Percentiles rank a stretch among this genome's conserved stretches.
phyloP scores from a whole-genome alignment of 805 yeast genomes.

The Candida pseudofarinosa region DNA sequence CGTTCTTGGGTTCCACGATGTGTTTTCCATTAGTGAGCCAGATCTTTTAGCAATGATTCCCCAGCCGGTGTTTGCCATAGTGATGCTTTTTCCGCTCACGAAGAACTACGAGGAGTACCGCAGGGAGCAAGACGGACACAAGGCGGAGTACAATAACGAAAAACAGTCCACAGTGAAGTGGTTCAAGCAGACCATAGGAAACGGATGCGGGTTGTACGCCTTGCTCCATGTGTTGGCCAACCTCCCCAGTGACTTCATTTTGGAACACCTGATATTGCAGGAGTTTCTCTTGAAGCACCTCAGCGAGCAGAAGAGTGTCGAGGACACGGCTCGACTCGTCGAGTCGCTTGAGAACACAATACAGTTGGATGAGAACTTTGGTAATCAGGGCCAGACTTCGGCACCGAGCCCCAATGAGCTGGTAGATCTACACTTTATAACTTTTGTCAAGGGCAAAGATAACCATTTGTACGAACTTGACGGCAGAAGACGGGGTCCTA shows the following conservation, averaged over 20 bases:
- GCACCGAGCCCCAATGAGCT: conserved; percentile 57
- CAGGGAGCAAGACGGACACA: conserved; percentile 31
- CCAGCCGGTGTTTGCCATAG: conserved; percentile 69
- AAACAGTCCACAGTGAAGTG: conserved; percentile 47
- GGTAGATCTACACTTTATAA: conserved; percentile 68
- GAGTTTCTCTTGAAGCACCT: conserved; percentile 16
- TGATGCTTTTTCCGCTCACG: conserved; percentile 82
- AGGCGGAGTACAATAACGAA: conserved; percentile 20
- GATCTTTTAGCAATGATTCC: conserved; percentile 80
- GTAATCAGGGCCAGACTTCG: conserved; percentile 58
- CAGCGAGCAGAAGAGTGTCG: conserved; percentile 15
- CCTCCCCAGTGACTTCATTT: conserved; percentile 42
- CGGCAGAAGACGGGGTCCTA: conserved; percentile 80
- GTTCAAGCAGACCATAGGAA: conserved; percentile 79
- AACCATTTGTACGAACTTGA: conserved; percentile 77
- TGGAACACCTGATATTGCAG: conserved; percentile 32
- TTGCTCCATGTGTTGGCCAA: conserved; percentile 58
- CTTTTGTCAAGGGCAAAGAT: conserved; percentile 56
- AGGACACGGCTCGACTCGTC: conserved; percentile 40
- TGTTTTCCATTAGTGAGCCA: conserved; percentile 79
- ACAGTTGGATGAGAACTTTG: conserved; percentile 41
- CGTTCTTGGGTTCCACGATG: conserved; percentile 65
- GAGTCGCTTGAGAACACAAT: conserved; percentile 42
- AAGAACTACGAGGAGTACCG: conserved; percentile 53
- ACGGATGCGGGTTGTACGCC: conserved; percentile 93